Evolutionary conservation across 108 stramenopile species (phyloP), one percentile per base, ranked within the genome.

Genomic region (Skeletonema potamos): DNA sequence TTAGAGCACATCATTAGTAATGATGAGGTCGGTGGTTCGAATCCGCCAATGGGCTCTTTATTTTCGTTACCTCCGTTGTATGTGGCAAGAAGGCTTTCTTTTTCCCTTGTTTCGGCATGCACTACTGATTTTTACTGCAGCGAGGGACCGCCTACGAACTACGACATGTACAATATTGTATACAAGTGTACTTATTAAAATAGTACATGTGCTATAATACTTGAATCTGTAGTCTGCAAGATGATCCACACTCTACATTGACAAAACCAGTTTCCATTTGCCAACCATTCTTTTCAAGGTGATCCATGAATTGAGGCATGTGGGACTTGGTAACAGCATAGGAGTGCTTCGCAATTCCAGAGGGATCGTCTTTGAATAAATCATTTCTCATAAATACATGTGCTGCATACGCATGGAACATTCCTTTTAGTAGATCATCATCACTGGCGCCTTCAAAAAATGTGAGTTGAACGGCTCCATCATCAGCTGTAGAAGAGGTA

Each of bases 401-500:
- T 13, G 70, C 62, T 13, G 56, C 22, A 29, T 83, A 88, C 10
- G 91, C 89, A 77, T 92, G 91, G 62, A 77, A 82, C 76, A 90
- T 86, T 28, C 89, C 92, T 39, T 64, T 58, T 32, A 89, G 69
- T n/a, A 92, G 13, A 68, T 90, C 89, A 18, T 73, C 62, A 8
- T 83, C 89, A 17, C 51, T 60, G 20, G 87, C 85, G 44, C 72
- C 67, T 37, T 85, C 73, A n/a, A 82, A 82, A 61, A 71, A 81
- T 33, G 74, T 72, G 17, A 75, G 56, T 20, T 69, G 62, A 22
- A 76, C 28, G 26, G 43, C 51, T 28, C 51, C 55, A 81, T 58
- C 64, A 29, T 73, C 68, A 4, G 32, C 6, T 10, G 29, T 26
- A 26, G 67, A 24, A 24, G 58, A 36, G 27, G 54, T 10, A 66